A percentile compares a stretch with the other conserved stretches of the same genome.
phyloP scores from a whole-genome alignment of 2,329 filamentous ascomycete species.

The Fusarium equiseti region DNA sequence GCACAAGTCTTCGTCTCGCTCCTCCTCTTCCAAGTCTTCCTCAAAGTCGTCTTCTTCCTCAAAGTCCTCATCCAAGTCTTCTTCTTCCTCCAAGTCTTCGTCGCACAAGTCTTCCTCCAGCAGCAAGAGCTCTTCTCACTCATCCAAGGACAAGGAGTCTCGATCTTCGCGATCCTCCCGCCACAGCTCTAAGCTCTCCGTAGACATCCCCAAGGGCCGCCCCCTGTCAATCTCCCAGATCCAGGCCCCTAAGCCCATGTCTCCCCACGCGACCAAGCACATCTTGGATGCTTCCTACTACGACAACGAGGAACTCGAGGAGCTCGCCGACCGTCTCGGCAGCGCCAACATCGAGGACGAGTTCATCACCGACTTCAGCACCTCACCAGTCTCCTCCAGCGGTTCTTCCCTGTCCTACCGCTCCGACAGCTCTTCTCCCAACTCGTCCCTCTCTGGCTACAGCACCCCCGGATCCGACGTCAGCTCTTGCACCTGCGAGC shows the following conservation, averaged over 20 bases:
- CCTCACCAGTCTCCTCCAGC: slow-evolving; percentile 73
- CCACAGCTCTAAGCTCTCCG: slow-evolving; percentile 63
- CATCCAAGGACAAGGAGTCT: slow-evolving; percentile 59
- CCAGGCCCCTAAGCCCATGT: slow-evolving; percentile 88
- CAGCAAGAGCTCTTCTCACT: slow-evolving; percentile 58
- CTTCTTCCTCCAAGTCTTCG: slow-evolving; percentile 52
- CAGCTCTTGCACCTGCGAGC: slow-evolving; percentile 90
- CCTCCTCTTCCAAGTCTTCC: slow-evolving; percentile 58
- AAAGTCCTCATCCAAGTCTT: slow-evolving; percentile 59
- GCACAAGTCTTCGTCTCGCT: slow-evolving; percentile 55
- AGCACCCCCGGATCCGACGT: slow-evolving; percentile 82
- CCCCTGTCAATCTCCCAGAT: slow-evolving; percentile 90
- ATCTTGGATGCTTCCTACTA: slow-evolving; percentile 86
- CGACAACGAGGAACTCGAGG: slow-evolving; percentile 78
- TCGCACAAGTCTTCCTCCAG: slow-evolving; percentile 51
- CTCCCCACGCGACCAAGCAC: slow-evolving; percentile 87
- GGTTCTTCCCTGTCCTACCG: slow-evolving; percentile 78
- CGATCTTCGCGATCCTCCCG: slow-evolving; percentile 58
- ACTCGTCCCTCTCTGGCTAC: slow-evolving; percentile 80
- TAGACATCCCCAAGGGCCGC: slow-evolving; percentile 87
- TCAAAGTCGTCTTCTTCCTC: slow-evolving; percentile 53
- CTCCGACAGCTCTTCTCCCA: slow-evolving; percentile 80
- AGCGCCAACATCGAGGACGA: slow-evolving; percentile 69
- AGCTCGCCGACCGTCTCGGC: slow-evolving; percentile 81
- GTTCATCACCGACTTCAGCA: slow-evolving; percentile 66